Evolutionary conservation across 345 rosid genomes (phyloP).

Genomic region (Hibiscus tridactylites): DNA sequence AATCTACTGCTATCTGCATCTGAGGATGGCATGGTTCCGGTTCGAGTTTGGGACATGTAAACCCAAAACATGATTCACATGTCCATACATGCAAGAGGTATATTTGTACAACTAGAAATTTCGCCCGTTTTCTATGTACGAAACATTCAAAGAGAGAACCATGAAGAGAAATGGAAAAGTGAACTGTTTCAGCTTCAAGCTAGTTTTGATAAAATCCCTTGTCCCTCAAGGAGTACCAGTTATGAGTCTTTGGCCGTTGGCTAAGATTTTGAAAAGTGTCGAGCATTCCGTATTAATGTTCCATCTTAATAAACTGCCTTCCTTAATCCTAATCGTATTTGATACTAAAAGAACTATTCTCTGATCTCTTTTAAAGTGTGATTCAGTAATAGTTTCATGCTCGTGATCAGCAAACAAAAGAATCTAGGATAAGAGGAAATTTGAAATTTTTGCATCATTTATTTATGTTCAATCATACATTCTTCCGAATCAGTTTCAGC

Average conservation of each 20-base stretch:
- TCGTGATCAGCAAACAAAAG: background rate
- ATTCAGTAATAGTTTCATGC: background rate
- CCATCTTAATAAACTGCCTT: background rate
- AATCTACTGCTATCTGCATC: constrained; percentile 69
- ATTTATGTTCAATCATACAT: too few species aligned
- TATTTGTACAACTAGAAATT: background rate
- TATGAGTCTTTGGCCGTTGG: background rate
- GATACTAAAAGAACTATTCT: background rate
- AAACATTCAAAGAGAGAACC: background rate
- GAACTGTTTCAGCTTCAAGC: background rate
- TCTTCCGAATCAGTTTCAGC: too few species aligned
- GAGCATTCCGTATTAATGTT: background rate
- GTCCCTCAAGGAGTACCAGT: background rate
- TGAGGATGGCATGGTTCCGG: constrained; percentile 61
- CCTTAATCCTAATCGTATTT: background rate
- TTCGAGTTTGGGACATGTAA: constrained; percentile 60
- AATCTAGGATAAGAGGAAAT: background rate
- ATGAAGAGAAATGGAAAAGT: background rate
- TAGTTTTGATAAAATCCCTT: background rate
- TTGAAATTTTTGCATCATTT: background rate
- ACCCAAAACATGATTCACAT: constrained; percentile 38
- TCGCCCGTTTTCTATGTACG: background rate
- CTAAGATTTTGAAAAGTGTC: background rate
- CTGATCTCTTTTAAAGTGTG: background rate
- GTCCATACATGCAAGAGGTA: constrained; percentile 61